phyloP scores from a whole-genome alignment of 441 rosid species.

The Jatropha multifida region DNA sequence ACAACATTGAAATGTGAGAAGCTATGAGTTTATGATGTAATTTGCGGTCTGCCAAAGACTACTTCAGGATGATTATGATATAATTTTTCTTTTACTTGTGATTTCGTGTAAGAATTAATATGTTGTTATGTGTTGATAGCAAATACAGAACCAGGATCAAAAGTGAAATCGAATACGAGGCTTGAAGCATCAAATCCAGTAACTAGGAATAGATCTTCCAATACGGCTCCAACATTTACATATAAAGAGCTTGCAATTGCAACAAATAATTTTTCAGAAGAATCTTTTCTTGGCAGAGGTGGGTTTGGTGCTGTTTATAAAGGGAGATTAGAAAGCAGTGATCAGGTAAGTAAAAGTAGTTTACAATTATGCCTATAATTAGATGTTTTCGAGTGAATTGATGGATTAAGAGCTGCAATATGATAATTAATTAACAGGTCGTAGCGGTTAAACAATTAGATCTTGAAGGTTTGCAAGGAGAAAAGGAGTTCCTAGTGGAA shows the following conservation, averaged over 20 bases:
- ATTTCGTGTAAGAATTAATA: background rate
- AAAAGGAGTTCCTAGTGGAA: slow-evolving; percentile 88
- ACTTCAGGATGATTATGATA: background rate
- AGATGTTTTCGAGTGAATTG: background rate
- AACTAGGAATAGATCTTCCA: slow-evolving; percentile 45
- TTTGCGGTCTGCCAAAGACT: too few relatives aligned
- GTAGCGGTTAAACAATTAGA: slow-evolving; percentile 94
- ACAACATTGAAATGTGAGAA: background rate
- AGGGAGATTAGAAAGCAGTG: slow-evolving; percentile 70
- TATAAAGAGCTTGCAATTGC: slow-evolving; percentile 78
- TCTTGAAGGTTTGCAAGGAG: slow-evolving; percentile 82
- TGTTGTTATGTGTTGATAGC: slow-evolving; percentile 9
- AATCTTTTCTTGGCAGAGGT: slow-evolving; percentile 79
- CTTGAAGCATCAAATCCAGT: slow-evolving; percentile 31
- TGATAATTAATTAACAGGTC: slow-evolving; percentile 40
- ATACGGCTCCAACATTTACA: slow-evolving; percentile 72
- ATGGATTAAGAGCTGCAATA: background rate
- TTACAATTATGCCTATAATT: background rate
- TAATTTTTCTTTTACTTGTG: too few relatives aligned
- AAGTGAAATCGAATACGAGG: background rate
- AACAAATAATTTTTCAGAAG: slow-evolving; percentile 63
- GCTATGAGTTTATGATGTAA: background rate
- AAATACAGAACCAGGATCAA: slow-evolving; percentile 22
- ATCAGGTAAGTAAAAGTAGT: slow-evolving; percentile 52
- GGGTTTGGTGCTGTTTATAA: slow-evolving; percentile 93